Evolutionary conservation across 768 basidiomycete species (phyloP).

Genomic region (Rhodosporidiobolus odoratus): DNA sequence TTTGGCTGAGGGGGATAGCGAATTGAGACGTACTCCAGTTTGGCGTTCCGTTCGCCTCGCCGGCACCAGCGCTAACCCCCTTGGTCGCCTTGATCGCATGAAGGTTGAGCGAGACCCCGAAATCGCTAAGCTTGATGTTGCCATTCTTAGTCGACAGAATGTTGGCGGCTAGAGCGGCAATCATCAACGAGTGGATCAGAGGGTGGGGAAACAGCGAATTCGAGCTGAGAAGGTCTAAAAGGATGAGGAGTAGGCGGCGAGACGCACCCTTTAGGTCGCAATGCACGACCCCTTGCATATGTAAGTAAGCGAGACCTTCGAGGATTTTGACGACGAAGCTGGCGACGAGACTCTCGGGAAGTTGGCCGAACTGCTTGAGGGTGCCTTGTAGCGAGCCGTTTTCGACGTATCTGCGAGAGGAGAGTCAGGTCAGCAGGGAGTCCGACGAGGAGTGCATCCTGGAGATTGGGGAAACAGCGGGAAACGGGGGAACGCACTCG

Average conservation of each 20-base stretch:
- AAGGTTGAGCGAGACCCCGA: slow-evolving; percentile 93
- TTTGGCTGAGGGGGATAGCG: background rate
- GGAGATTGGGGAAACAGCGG: slow-evolving; percentile 34
- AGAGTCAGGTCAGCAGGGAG: slow-evolving; percentile 16
- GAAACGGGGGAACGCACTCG: slow-evolving; percentile 62
- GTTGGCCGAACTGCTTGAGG: slow-evolving; percentile 83
- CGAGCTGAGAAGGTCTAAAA: background rate
- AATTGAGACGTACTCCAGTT: slow-evolving; percentile 67
- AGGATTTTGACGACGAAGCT: slow-evolving; percentile 93
- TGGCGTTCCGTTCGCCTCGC: slow-evolving; percentile 69
- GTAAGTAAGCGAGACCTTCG: slow-evolving; percentile 89
- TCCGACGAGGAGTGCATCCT: slow-evolving; percentile 10
- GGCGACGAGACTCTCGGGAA: slow-evolving; percentile 86
- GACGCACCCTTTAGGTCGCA: slow-evolving; percentile 75
- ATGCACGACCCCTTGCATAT: slow-evolving; percentile 74
- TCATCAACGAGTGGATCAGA: too few species aligned
- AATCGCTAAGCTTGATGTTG: slow-evolving; percentile 94
- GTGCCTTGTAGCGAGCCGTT: slow-evolving; percentile 92
- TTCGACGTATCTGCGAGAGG: slow-evolving; percentile 70
- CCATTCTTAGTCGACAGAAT: slow-evolving; percentile 69
- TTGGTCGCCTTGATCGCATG: slow-evolving; percentile 70
- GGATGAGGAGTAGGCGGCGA: too few species aligned
- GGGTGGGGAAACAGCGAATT: background rate
- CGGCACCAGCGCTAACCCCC: slow-evolving; percentile 70
- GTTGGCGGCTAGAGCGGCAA: slow-evolving; percentile 62